phyloP scores from a whole-genome alignment of 2,329 filamentous ascomycete genomes.

The Diaporthe velutina region DNA sequence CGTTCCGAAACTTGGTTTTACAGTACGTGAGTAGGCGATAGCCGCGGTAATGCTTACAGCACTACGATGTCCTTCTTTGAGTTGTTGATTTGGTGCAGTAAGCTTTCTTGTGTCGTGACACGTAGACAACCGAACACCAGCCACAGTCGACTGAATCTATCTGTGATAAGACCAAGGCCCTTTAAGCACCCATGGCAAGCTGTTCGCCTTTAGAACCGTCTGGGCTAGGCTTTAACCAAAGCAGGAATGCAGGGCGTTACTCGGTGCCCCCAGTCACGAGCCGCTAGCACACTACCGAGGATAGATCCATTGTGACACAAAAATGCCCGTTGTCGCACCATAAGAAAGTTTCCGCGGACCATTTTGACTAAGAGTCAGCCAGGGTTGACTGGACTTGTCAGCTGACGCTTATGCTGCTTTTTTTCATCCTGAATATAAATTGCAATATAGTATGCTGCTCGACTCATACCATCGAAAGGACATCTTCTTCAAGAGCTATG shows the following conservation, averaged over 20 bases:
- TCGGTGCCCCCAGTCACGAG: background rate
- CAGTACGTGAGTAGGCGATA: too few species aligned
- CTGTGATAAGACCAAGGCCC: too few species aligned
- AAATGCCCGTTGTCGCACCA: background rate
- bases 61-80: too few species aligned
- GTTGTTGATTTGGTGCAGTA: too few species aligned
- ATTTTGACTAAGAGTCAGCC: too few species aligned
- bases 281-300: background rate
- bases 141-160: background rate
- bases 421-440: background rate
- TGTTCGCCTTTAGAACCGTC: accelerated
- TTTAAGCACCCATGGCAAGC: background rate
- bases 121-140: background rate
- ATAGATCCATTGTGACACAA: background rate
- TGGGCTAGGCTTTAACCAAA: background rate
- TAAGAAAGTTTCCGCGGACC: background rate
- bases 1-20: too few species aligned
- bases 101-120: too few species aligned
- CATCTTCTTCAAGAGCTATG: background rate
- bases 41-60: too few species aligned
- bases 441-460: too few species aligned
- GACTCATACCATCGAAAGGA: too few species aligned
- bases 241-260: background rate
- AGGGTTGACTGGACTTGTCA: background rate
- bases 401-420: background rate